These are phyloP conservation scores for Epichloe aotearoae DNA, from an alignment of 2,329 filamentous ascomycete genomes.

Conservation along the genomic window DNA sequence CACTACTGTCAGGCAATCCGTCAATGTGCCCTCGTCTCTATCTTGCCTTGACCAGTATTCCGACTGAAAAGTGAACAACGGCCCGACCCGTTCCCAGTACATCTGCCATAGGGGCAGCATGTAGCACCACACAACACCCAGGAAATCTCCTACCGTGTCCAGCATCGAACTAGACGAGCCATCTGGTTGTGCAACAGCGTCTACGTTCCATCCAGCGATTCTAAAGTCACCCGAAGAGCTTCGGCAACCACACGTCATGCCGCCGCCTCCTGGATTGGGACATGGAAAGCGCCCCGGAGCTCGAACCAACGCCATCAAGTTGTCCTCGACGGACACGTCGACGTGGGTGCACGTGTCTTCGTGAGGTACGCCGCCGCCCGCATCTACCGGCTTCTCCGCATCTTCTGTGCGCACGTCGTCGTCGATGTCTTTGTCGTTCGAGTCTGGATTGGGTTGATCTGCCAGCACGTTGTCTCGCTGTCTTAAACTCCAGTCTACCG, in stretches of 20 bases:
- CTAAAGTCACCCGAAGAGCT: constrained; percentile 10
- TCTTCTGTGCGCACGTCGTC: background rate
- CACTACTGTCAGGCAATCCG: constrained; percentile 13
- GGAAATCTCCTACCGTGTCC: background rate
- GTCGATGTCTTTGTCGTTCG: background rate
- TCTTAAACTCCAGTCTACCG: background rate
- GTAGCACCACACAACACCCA: constrained; percentile 3
- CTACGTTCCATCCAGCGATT: background rate
- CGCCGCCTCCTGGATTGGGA: constrained; percentile 15
- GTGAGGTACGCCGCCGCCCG: background rate
- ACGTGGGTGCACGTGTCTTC: background rate
- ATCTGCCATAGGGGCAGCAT: constrained; percentile 6
- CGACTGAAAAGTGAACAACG: constrained; percentile 26
- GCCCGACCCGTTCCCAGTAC: constrained; percentile 25
- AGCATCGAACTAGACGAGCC: background rate
- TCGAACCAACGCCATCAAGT: constrained; percentile 5
- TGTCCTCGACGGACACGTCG: constrained; percentile 2
- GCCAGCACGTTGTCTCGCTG: background rate
- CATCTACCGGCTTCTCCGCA: background rate
- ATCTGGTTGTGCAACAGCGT: background rate
- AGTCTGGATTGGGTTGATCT: background rate
- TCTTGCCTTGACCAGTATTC: constrained; percentile 19
- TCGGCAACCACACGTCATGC: constrained; percentile 13
- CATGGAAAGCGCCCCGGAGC: constrained; percentile 18
- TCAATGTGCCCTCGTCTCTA: constrained; percentile 11